phyloP scores from a whole-genome alignment of 1,284 basidiomycete genomes.

The Erythrobasidium hasegawianum region DNA sequence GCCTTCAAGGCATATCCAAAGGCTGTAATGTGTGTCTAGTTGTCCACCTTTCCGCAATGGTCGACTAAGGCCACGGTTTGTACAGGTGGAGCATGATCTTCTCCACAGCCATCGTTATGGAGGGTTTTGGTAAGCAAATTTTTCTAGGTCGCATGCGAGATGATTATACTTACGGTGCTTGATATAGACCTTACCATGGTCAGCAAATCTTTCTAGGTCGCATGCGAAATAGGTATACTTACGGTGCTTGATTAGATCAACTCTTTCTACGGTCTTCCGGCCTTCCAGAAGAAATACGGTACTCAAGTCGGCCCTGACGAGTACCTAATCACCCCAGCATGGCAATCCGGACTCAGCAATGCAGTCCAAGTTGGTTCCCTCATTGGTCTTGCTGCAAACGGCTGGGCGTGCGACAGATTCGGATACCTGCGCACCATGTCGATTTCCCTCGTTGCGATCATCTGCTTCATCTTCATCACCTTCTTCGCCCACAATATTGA shows the following conservation, averaged over 20 bases:
- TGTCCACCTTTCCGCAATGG: too few species aligned
- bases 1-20: conserved; percentile 51
- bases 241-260: conserved; percentile 4
- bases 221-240: conserved; percentile 48
- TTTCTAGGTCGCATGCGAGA: conserved; percentile 35
- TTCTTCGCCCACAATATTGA: conserved; percentile 45
- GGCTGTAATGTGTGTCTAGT: conserved; percentile 49
- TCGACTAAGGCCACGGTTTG: neutral
- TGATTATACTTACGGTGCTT: neutral
- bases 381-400: conserved; percentile 40
- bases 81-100: conserved; percentile 46
- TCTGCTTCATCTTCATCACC: conserved; percentile 48
- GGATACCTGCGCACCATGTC: conserved; percentile 51
- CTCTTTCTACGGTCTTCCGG: neutral
- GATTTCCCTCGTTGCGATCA: conserved; percentile 46
- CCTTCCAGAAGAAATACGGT: neutral
- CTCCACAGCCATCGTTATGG: conserved; percentile 53
- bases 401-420: conserved; percentile 39
- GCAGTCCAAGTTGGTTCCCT: conserved; percentile 41
- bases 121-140: conserved; percentile 51
- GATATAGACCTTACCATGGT: conserved; percentile 42
- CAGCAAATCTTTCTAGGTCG: conserved; percentile 50
- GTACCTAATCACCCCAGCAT: conserved; percentile 52
- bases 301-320: conserved; percentile 41
- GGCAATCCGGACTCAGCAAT: conserved; percentile 53